Base-by-base conservation (phyloP, 305 asterid genomes). In the Fraxinus angustifolia region DNA sequence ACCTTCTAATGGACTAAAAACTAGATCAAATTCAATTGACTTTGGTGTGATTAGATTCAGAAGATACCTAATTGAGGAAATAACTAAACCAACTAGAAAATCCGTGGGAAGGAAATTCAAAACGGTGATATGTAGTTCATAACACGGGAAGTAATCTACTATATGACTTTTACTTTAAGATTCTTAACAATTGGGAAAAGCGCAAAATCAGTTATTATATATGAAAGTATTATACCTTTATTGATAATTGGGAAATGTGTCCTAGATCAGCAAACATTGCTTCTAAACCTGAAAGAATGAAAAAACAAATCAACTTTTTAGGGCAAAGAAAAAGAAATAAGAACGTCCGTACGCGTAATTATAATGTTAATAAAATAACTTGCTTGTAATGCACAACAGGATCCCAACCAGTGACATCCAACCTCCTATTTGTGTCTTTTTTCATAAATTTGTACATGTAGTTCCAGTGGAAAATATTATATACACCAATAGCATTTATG, bases 191-290 rank as follows among this genome's bases (percentile, higher is more conserved):
- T 7, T 58, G 3, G 11, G 68, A 58, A 58, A 58, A 58, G 30
- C 1, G 8, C 19, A 11, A 6, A 26, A 19, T 58, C 0, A 58
- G 30, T 58, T 17, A 58, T 17, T 56, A 38, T 72, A 34, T 33
- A 36, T 16, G 72, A 38, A 73, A 80, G 79, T 45, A 8, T 16
- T 16, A 4, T 40, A 92, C 97, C 91, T 86, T 90, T 80, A 92
- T 84, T 23, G 97, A 90, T 81, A 82, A 60, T 78, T 89, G 85
- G 36, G 95, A 88, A 81, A 91, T 89, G 87, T 92, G 97, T 45
- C 97, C 97, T 36, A 92, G 87, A 80, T 90, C 97, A 80, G 91
- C 94, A 87, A 90, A 92, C 95, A 92, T 92, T 23, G 95, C 90
- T 87, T 91, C 95, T 2, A 91, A 87, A 56, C 97, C 97, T 91